Percentiles rank a stretch among this genome's conserved stretches.
phyloP scores from a whole-genome alignment of 768 basidiomycete genomes.

The Psilocybe cyanescens region DNA sequence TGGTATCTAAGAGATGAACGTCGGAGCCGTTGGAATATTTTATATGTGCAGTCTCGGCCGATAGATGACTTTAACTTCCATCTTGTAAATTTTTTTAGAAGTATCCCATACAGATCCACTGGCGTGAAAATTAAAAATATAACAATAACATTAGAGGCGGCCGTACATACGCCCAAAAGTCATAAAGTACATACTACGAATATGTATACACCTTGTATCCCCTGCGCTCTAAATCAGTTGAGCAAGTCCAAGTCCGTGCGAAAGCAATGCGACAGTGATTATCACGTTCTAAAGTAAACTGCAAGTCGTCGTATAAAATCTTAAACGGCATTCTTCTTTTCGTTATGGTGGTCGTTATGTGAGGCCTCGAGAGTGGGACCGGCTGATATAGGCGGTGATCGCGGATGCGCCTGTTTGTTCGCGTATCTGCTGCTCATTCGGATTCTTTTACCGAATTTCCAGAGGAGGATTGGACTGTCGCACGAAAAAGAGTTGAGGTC shows the following conservation, averaged over 20 bases:
- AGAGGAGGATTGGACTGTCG: conserved; percentile 38
- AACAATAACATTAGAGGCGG: background rate
- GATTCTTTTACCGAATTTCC: conserved; percentile 43
- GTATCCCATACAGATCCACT: too few relatives aligned
- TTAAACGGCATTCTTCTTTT: background rate
- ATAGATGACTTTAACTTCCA: too few relatives aligned
- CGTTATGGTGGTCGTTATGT: background rate
- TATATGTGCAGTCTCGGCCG: too few relatives aligned
- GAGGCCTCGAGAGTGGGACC: background rate
- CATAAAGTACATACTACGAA: background rate
- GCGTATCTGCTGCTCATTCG: conserved; percentile 51
- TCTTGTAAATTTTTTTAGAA: too few relatives aligned
- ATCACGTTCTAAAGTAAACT: background rate
- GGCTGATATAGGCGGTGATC: background rate
- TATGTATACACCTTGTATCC: background rate
- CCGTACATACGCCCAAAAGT: background rate
- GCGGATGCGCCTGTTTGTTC: conserved; percentile 17
- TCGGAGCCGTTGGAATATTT: too few relatives aligned
- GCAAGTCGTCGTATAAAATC: background rate
- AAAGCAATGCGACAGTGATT: background rate
- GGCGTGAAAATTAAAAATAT: background rate
- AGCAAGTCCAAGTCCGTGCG: too few relatives aligned
- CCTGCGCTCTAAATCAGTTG: too few relatives aligned
- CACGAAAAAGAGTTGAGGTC: background rate
- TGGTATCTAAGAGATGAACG: too few relatives aligned